Base-by-base conservation (phyloP, 1,139 yeast species). In the Taphrina betulina region DNA sequence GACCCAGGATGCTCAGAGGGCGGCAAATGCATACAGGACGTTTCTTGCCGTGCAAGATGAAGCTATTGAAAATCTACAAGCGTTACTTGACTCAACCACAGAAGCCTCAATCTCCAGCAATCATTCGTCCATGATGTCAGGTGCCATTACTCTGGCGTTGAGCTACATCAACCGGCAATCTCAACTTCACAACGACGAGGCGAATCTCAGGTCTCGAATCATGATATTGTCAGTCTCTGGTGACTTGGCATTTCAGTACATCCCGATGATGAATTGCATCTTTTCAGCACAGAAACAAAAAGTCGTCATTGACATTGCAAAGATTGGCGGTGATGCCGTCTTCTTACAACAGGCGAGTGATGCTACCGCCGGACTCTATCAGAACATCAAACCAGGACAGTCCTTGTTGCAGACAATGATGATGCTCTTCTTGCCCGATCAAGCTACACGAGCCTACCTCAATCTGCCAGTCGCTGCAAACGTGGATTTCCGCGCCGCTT, bases 291-390 rank as follows among this genome's bases (percentile, higher is more conserved):
- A 92, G 64, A 89, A 89, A 69, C 79, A 86, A 83, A 83, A 83
- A 65, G 81, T 92, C 10, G 86, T 96, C 1, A 82, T 92, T 14
- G 97, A 94, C 68, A 89, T 90, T 17, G 90, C 94, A 60, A 89
- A 90, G 67, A 72, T 94, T 46, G 92, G 92, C 1, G 74, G 75
- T 14, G 79, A 82, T 62, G 83, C 95, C 1, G 85, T 95, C 1
- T 90, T 89, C 66, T 71, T 94, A 58, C 98, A 94, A 67, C 98
- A 94, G 68, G 96, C 98, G 0, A 79, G 95, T 0, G 98, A 94
- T 71, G 92, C 96, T 12, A 92, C 98, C 0, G 80, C 83, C 61
- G 99, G 99, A 2, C 82, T 89, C 0, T 94, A 90, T 66, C 75
- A 90, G 62, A 83, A 69, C 36, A 73, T 82, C 82, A 65, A 69